Base-by-base conservation (phyloP, 208 protist species). In the Trypanosoma boissoni region DNA sequence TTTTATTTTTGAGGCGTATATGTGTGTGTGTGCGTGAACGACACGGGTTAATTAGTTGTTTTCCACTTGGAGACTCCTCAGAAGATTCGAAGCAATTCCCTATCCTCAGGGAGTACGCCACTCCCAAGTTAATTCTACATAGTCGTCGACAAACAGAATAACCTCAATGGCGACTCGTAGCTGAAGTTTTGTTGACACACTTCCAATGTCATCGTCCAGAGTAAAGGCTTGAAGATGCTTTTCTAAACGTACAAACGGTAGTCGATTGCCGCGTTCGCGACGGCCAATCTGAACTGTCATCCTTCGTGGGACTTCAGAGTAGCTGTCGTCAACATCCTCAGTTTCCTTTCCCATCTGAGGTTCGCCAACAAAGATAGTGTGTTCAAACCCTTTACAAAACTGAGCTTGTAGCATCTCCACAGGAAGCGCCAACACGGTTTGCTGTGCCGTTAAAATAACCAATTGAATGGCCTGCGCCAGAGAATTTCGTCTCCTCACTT, bases 391-490 rank as follows among this genome's bases (percentile, higher is more conserved):
- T 32, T 12, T 58, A 23, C 36, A 42, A 70, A 70, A 62, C 32
- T 70, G 64, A 29, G 64, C 50, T 10, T 60, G 43, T 9, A 70
- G 42, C 23, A 70, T n/a, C 20, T 70, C 64, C 42, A 70, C 34
- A 52, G 64, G 64, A 8, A 70, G 41, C 4, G 56, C 64, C 27
- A 70, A 43, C 18, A 70, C 37, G 16, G 56, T 58, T 64, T 70
- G 64, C 39, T 70, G 64, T 20, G 64, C 45, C 7, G 37, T 42
- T 26, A 70, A 32, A 27, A 70, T 32, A 21, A 49, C 54, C 45
- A 70, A 24, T n/a, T 39, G 54, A 58, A 64, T 20, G n/a, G 64
- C 54, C 24, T 70, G 27, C 14, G 12, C 16, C 23, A 70, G 8
- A 37, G 27, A 37, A 31, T 34, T 39, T 21, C 20, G 32, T 36